phyloP scores from a whole-genome alignment of 768 basidiomycete genomes.

The Postia placenta region DNA sequence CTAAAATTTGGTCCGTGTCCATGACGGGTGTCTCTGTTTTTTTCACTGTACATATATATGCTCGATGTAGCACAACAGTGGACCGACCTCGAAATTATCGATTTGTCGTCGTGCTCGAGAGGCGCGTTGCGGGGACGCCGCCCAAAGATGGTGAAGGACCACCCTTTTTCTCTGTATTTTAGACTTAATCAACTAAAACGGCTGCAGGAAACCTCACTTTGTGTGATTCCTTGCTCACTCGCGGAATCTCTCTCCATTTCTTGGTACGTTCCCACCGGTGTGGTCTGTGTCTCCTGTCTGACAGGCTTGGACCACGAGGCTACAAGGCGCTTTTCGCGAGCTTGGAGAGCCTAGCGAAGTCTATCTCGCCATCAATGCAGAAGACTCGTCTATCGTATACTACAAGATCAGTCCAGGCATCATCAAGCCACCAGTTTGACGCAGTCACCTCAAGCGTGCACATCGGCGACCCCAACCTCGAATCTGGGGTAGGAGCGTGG shows the following conservation, averaged over 20 bases:
- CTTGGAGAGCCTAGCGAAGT: slow-evolving; percentile 44
- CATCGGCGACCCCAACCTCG: background rate
- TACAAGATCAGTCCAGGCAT: slow-evolving; percentile 78
- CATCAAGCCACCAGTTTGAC: slow-evolving; percentile 59
- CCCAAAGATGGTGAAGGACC: slow-evolving; percentile 39
- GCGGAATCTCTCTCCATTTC: slow-evolving; percentile 58
- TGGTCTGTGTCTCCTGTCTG: background rate
- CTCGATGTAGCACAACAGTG: slow-evolving; percentile 58
- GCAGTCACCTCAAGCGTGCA: too few relatives aligned
- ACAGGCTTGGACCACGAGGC: background rate
- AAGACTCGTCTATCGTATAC: slow-evolving; percentile 80
- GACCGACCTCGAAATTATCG: slow-evolving; percentile 56
- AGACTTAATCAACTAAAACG: slow-evolving; percentile 3
- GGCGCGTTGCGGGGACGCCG: slow-evolving; percentile 56
- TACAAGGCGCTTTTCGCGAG: slow-evolving; percentile 36
- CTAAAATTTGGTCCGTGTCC: slow-evolving; percentile 45
- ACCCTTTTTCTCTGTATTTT: background rate
- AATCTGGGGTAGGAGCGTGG: background rate
- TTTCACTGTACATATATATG: background rate
- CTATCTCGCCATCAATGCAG: slow-evolving; percentile 65
- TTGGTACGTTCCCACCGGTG: slow-evolving; percentile 37
- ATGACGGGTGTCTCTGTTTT: background rate
- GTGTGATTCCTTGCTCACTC: slow-evolving; percentile 64
- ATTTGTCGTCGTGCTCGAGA: slow-evolving; percentile 46
- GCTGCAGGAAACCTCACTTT: slow-evolving; percentile 35